Evolutionary conservation across 371 early-diverging fungal genomes (phyloP), one percentile per base, ranked within the genome.

Genomic region (Mucor ambiguus): DNA sequence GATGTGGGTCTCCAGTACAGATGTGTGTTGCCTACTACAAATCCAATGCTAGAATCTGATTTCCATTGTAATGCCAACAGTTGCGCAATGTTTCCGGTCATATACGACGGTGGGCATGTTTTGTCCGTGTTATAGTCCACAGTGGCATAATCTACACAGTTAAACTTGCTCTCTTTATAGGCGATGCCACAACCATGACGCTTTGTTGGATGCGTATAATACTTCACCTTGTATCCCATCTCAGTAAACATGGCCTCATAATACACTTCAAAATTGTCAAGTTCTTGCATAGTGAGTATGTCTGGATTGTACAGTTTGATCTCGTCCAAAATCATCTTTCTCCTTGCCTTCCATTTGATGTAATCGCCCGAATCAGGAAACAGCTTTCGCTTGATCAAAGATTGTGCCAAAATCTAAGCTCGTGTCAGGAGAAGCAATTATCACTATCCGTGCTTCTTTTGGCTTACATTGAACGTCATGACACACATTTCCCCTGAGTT

Each of bases 1-100:
- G 85, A 80, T 37, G 74, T 73, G 1, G 88, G 88, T 41, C 83
- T 76, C 88, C 88, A 87, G 63, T 84, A 87, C 52, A 87, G 38
- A 71, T 87, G 86, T 3, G 71, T 77, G 20, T 74, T 79, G 5
- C 76, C 78, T 12, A 80, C 60, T 12, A 78, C 63, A 37, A 82
- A 41, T 1, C 78, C 79, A 41, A 64, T 32, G 37, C 57, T 49
- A 20, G 63, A 60, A 24, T 73, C 61, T 14, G 62, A 59, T 4
- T 72, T 52, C 4, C 68, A 71, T 46, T 67, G 49, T 37, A 84
- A 61, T 1, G 78, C 84, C 7, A 84, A 61, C 32, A 83, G 54
- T 37, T 86, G 82, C 16, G 76, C 85, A 38, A 87, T 63, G 32
- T 87, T 87, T 4, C 85, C 85, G 2, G 88, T 86, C 22, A 69